phyloP scores from a whole-genome alignment of 768 basidiomycete species.

The Boletus subparvulus region DNA sequence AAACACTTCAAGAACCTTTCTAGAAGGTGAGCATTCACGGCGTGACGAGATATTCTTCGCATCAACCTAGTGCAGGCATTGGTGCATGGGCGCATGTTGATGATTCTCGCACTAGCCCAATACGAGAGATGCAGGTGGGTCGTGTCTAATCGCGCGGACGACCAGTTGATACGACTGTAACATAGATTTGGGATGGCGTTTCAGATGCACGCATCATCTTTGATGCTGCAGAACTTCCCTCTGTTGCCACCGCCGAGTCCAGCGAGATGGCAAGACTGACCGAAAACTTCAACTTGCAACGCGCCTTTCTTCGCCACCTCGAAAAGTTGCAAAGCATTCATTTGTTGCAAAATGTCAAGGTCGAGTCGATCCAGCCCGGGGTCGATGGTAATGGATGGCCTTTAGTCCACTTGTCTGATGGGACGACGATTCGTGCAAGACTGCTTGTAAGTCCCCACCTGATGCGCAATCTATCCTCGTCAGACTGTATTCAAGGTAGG shows the following conservation, averaged over 20 bases:
- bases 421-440: conserved; percentile 62
- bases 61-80: conserved; percentile 49
- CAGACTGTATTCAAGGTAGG: conserved; percentile 59
- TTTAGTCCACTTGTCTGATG: conserved; percentile 69
- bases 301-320: conserved; percentile 71
- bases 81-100: conserved; percentile 86
- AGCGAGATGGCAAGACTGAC: conserved; percentile 78
- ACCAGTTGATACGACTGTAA: conserved; percentile 2
- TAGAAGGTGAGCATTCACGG: conserved; percentile 49
- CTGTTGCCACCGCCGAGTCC: conserved; percentile 23
- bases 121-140: conserved; percentile 84
- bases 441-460: conserved; percentile 57
- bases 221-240: conserved; percentile 46
- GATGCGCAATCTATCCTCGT: background rate
- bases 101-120: conserved; percentile 57
- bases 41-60: background rate
- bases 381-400: conserved; percentile 70
- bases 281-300: conserved; percentile 92
- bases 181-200: conserved; percentile 89
- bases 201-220: conserved; percentile 80
- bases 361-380: conserved; percentile 59
- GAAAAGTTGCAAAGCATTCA: conserved; percentile 50
- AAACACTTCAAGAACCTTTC: conserved; percentile 63
- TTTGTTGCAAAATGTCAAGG: conserved; percentile 71
- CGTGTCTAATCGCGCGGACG: background rate